Evolutionary conservation across 2,329 filamentous ascomycete genomes (phyloP), one percentile per base, ranked within the genome.

Genomic region (Chaetomium globosum): DNA sequence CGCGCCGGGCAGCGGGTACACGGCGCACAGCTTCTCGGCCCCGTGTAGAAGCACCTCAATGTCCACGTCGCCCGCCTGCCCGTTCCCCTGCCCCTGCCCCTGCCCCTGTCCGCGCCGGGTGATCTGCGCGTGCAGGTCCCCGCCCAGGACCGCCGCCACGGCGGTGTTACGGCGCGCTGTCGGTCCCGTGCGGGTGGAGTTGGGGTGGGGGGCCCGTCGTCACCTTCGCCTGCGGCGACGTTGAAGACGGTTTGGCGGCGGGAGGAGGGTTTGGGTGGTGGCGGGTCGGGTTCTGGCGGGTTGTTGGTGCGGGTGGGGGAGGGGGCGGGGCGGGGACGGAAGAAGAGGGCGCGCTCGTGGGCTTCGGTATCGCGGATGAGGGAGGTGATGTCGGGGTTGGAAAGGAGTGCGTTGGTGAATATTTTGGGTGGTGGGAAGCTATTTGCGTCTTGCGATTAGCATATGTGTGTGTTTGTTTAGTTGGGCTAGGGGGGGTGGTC

Each of bases 321-420:
- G 83, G 82, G 5, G 80, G 83, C 0, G 90, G 86, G 0, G 91
- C 87, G 0, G 94, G 93, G 0, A 97, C 89, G 46, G 94, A 96
- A 96, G 81, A 98, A 99, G 21, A 99, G 87, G 7, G 94, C 94
- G 73, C 93, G 90, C 77, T 99, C 95, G 79, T 98, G 94, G 26
- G 90, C 81, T 78, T 99, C 95, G 3, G 94, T 97, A 76, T 99
- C 95, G 67, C 95, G 91, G 73, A 99, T 97, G 56, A 99, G 82
- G 13, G 91, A 87, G 4, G 95, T 98, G 71, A 99, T 98, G 77
- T 99, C 95, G 77, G 93, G 89, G 70, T 88, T 88, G 64, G 89
- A 88, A 57, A 98, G 87, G 48, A 99, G 85, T 39, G 95, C 93
- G 76, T 96, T 97, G 71, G 93, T 95, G 80, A 98, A 99, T 74